Base-by-base conservation (phyloP, 148 eudicot species). In the Dysphania ambrosioides region DNA sequence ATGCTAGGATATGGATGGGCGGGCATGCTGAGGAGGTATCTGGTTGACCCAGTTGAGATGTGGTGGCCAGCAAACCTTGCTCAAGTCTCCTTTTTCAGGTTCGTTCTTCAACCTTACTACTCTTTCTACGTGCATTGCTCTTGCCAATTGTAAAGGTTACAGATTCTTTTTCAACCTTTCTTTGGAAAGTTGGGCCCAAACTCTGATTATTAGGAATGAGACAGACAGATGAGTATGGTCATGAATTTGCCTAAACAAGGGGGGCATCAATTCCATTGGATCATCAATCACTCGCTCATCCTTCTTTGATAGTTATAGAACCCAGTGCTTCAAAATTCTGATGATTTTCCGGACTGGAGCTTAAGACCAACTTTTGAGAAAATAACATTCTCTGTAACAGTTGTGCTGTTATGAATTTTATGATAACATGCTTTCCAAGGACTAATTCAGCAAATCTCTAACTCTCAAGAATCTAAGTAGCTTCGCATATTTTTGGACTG, bases 21-120 rank as follows among this genome's bases (percentile, higher is more conserved):
- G 65, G 98, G 98, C 66, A 84, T 95, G 80, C 71, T 92, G 78
- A 87, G 98, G 71, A 92, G 87, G 83, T 95, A 90, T 77, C 88
- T 94, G 70, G 98, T 95, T 66, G 96, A 95, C 79, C 97, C 98
- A 23, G 96, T 90, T 51, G 90, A 95, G 79, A 95, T 95, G 98
- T 95, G 98, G 98, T 95, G 98, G 98, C 98, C 98, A 78, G 77
- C 98, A 61, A 95, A 92, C 67, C 85, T 95, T 36, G 98, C 97
- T 53, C 98, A 95, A 82, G 98, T 95, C 73, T 95, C 98, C 76
- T 87, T 95, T 70, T 95, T 95, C 81, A 90, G 98, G 98, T 95
- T 64, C 5, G 1, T 11, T 63, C 64, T 69, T 51, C 32, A 19
- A 15, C 29, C 11, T 31, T 38, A 66, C 71, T 27, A 34, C 30